These are phyloP conservation scores for Schizonepeta tenuifolia DNA, from an alignment of 257 asterid species.

Conservation along the genomic window DNA sequence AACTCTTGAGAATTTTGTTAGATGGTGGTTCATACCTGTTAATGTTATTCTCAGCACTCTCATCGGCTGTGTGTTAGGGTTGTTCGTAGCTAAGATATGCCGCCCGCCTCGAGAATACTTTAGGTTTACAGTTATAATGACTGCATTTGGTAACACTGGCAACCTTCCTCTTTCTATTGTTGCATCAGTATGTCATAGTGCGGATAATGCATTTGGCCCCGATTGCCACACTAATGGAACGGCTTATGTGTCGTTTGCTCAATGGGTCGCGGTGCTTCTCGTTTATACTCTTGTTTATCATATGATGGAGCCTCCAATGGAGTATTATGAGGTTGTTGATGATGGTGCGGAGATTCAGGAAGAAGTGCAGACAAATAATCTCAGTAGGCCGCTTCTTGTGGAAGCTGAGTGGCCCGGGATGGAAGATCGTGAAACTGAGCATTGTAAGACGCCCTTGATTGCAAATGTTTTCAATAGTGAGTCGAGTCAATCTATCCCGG, in stretches of 20 bases:
- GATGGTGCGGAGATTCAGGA: constrained; percentile 66
- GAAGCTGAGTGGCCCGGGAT: constrained; percentile 99
- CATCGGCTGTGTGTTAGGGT: constrained; percentile 80
- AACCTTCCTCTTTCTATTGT: constrained; percentile 90
- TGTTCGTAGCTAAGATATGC: constrained; percentile 68
- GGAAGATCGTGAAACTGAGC: constrained; percentile 82
- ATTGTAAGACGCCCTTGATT: constrained; percentile 81
- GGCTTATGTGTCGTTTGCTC: constrained; percentile 90
- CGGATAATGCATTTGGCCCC: constrained; percentile 71
- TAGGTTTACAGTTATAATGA: constrained; percentile 80
- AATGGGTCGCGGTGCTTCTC: constrained; percentile 91
- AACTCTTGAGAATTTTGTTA: constrained; percentile 59
- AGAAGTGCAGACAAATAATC: constrained; percentile 49
- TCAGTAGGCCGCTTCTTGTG: constrained; percentile 85
- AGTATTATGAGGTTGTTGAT: constrained; percentile 55
- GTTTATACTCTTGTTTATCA: constrained; percentile 94
- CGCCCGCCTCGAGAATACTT: constrained; percentile 78
- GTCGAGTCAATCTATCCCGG: constrained; percentile 58
- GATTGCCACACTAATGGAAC: constrained; percentile 61
- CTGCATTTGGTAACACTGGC: constrained; percentile 96
- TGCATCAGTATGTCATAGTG: constrained; percentile 78
- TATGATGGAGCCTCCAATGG: constrained; percentile 98
- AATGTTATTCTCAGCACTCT: constrained; percentile 82
- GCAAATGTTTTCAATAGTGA: constrained; percentile 58
- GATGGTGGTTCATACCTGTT: constrained; percentile 95